Evolutionary conservation across 2,329 filamentous ascomycete species (phyloP).

Genomic region (Neopestalotiopsis rosae): DNA sequence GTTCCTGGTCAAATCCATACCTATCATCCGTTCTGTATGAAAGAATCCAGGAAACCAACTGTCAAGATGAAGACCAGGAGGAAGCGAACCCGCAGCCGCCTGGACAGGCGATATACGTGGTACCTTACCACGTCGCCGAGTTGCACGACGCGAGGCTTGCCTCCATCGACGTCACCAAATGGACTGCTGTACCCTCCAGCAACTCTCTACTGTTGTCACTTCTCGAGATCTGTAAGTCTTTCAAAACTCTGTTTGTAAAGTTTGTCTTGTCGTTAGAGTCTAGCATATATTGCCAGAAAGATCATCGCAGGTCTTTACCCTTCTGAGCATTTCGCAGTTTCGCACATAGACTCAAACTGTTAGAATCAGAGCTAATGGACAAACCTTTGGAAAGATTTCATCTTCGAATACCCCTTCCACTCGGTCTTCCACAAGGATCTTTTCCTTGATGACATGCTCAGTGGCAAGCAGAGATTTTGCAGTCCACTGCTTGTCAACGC

Average conservation of each 20-base stretch:
- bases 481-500: slow-evolving; percentile 23
- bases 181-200: slow-evolving; percentile 33
- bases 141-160: slow-evolving; percentile 30
- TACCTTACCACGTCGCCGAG: slow-evolving; percentile 31
- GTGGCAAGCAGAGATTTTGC: slow-evolving; percentile 20
- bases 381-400: slow-evolving; percentile 12
- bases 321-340: no score
- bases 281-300: not conserved
- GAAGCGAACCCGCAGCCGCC: slow-evolving; percentile 15
- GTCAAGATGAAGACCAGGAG: slow-evolving; percentile 4
- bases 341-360: not conserved
- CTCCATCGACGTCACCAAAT: slow-evolving; percentile 28
- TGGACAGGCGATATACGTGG: slow-evolving; percentile 26
- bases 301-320: no score
- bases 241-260: not conserved
- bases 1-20: slow-evolving; percentile 26
- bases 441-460: slow-evolving; percentile 21
- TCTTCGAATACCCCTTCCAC: slow-evolving; percentile 21
- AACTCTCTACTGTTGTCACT: slow-evolving; percentile 30
- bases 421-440: slow-evolving; percentile 23
- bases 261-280: not conserved
- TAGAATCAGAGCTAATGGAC: not conserved
- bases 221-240: slow-evolving; percentile 12
- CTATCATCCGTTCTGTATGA: slow-evolving; percentile 25
- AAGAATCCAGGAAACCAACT: slow-evolving; percentile 16